Evolutionary conservation across 2,329 filamentous ascomycete species (phyloP).

Genomic region (Ascochyta clinopodiicola): DNA sequence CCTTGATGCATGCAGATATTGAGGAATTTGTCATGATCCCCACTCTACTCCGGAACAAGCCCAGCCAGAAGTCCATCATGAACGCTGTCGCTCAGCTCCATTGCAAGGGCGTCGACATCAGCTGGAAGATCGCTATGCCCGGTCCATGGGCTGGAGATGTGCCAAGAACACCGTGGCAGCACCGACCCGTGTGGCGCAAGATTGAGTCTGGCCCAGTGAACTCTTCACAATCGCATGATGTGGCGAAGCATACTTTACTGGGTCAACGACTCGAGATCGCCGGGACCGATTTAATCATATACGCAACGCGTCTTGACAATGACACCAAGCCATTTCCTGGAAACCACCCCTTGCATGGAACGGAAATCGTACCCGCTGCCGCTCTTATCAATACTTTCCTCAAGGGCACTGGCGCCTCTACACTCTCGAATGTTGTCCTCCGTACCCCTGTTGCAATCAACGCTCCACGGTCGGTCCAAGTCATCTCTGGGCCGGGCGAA

Average conservation of each 20-base stretch:
- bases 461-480: conserved; percentile 42
- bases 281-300: conserved; percentile 37
- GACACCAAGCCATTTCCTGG: conserved; percentile 51
- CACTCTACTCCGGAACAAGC: conserved; percentile 40
- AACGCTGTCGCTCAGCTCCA: conserved; percentile 38
- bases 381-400: conserved; percentile 51
- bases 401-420: conserved; percentile 34
- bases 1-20: conserved; percentile 36
- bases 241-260: conserved; percentile 46
- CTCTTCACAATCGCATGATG: conserved; percentile 27
- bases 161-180: conserved; percentile 34
- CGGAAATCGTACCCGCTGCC: conserved; percentile 53
- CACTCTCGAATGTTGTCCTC: conserved; percentile 42
- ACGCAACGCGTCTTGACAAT: conserved; percentile 40
- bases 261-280: conserved; percentile 40
- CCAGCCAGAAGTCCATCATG: conserved; percentile 35
- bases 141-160: conserved; percentile 20
- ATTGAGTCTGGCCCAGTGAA: conserved; percentile 13
- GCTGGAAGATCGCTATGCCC: conserved; percentile 20
- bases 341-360: conserved; percentile 49
- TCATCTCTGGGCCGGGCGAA: conserved; percentile 25
- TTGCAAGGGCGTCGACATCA: conserved; percentile 35
- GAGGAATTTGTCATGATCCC: conserved; percentile 40
- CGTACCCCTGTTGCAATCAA: conserved; percentile 46
- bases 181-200: conserved; percentile 24